phyloP scores from a whole-genome alignment of 495 filamentous ascomycete species.

The Tuber microsphaerosporum region DNA sequence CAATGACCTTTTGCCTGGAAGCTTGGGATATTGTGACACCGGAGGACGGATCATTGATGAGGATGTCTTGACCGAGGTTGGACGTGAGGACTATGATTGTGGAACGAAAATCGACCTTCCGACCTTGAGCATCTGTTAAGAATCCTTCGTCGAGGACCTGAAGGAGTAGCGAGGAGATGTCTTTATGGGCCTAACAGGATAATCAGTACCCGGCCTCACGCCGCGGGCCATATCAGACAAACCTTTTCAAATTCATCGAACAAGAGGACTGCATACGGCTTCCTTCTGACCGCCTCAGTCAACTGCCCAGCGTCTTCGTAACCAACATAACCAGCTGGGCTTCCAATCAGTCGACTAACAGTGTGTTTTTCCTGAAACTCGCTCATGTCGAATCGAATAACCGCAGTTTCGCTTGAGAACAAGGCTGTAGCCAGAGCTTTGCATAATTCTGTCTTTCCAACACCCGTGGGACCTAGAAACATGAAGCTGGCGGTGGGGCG shows the following conservation, averaged over 20 bases:
- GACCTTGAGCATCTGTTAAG: constrained; percentile 88
- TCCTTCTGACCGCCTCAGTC: constrained; percentile 88
- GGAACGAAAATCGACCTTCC: constrained; percentile 92
- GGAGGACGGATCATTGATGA: constrained; percentile 56
- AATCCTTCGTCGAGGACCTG: constrained; percentile 96
- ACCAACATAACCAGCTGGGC: constrained; percentile 87
- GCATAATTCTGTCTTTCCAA: constrained; percentile 94
- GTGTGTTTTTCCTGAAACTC: constrained; percentile 98
- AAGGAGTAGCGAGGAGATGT: constrained; percentile 87
- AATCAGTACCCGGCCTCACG: constrained; percentile 3
- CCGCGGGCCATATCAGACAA: neutral
- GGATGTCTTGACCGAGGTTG: constrained; percentile 75
- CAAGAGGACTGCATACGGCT: constrained; percentile 88
- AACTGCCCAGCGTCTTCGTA: constrained; percentile 97
- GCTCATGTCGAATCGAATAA: constrained; percentile 93
- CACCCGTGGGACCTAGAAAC: constrained; percentile 93
- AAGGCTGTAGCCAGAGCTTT: constrained; percentile 91
- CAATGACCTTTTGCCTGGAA: constrained; percentile 72
- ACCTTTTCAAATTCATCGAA: constrained; percentile 95
- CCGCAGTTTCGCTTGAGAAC: constrained; percentile 83
- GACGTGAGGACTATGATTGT: constrained; percentile 94
- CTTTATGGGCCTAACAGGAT: constrained; percentile 60
- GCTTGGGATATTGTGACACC: constrained; percentile 60
- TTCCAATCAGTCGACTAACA: constrained; percentile 82
- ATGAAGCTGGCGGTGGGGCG: constrained; percentile 90